Base-by-base conservation (phyloP, 2,329 filamentous ascomycete species). In the Penicillium thymicola region DNA sequence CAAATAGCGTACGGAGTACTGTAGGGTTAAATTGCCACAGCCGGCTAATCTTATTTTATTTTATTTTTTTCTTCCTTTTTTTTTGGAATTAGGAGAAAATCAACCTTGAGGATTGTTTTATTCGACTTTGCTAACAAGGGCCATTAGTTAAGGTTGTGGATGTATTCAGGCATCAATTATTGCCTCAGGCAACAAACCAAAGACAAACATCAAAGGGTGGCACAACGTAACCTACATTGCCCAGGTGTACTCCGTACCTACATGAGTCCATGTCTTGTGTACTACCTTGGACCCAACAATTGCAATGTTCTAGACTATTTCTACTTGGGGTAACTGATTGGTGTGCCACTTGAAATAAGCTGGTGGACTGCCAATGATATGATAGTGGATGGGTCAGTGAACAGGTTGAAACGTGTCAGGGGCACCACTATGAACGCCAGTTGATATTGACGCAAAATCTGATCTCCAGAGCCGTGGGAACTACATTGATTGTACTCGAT, bases 251-350 rank as follows among this genome's bases (percentile, higher is more conserved):
- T 21, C 21, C 21, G 21, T 21, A 21, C 30, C 30, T 56, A 41
- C 43, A 27, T 37, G 38, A 37, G 27, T 21, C 45, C 10, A 25
- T 30, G 16, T 32, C 14, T 23, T 43, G 5, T 13, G 30, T 32
- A 11, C 11, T 45, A 61, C 60, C 40, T n/a, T 47, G 40, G 41
- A 28, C 23, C 40, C 13, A 21, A 36, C 44, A 46, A 50, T 51
- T n/a, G 30, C 46, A 51, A 59, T 58, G 60, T 61, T 61, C 57
- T 47, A 61, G 61, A 53, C 23, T 49, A 37, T 47, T 32, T 44
- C 59, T 36, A 36, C 42, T 45, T 25, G 1, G 10, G 42, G 14
- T 18, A 13, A 30, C 9, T 60, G 51, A 60, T 63, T 62, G 61
- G 59, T 10, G 21, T 41, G 6, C 44, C 54, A 45, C 23, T 41